Conservation (phyloP, 148 eudicot genomes). For the Persicaria tinctoria region DNA sequence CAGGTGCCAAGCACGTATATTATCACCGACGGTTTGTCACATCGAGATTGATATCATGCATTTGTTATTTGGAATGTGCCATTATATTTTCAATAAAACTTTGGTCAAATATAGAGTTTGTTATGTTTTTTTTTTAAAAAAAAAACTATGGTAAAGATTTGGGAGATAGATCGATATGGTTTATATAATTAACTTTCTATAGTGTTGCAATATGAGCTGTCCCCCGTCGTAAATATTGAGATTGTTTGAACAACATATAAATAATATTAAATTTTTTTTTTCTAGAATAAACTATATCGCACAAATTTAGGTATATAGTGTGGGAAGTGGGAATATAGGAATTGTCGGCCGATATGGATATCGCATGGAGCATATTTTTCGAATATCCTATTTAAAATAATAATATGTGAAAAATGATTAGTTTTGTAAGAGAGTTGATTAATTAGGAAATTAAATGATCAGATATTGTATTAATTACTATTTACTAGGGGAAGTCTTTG, state of each 20-base stretch:
- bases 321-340: not conserved
- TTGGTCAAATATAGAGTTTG: not conserved
- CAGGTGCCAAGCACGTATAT: not conserved
- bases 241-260: too few species aligned
- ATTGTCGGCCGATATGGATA: constrained; percentile 9
- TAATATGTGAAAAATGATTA: not conserved
- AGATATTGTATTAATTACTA: not conserved
- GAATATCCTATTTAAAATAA: not conserved
- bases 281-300: too few species aligned
- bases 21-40: not conserved
- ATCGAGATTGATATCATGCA: not conserved
- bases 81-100: not conserved
- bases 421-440: not conserved
- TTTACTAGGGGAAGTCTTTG: not conserved
- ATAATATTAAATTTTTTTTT: too few species aligned
- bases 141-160: too few species aligned
- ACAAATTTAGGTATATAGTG: not conserved
- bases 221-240: too few species aligned
- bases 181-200: too few species aligned
- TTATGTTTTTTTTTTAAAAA: not conserved
- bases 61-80: not conserved
- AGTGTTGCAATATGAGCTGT: too few species aligned
- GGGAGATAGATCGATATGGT: too few species aligned
- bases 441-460: not conserved
- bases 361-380: not conserved